Base-by-base conservation (phyloP, 306 rosid genomes). In the Sicyos baderoa region DNA sequence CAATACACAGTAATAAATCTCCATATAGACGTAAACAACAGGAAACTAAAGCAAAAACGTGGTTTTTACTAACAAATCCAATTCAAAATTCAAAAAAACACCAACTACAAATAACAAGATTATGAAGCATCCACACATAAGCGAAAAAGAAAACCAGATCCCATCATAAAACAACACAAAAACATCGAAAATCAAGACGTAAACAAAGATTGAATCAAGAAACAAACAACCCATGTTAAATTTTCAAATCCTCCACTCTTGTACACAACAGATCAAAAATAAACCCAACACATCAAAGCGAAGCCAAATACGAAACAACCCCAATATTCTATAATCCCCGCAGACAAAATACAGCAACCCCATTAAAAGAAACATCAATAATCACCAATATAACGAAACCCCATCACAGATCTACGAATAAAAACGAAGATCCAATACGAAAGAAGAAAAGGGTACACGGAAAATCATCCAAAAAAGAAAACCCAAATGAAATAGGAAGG, bases 371-470 rank as follows among this genome's bases (percentile, higher is more conserved):
- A 52, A 44, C 22, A 60, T 16, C 53, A 13, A 45, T 47, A 47
- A 47, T 47, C 51, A 13, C 3, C 0, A 47, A 13, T 3, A 47
- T 6, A 13, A 47, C 0, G 3, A 47, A 47, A 47, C 51, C 51
- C 15, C 51, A 47, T 47, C 16, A 12, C 51, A 47, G 51, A 47
- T 47, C 85, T 66, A 80, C 44, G 64, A 6, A 70, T 16, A 32
- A 42, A 44, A 44, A n/a, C 23, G 2, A 16, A 42, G 65, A 57
- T 44, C 75, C 55, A 42, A 44, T 56, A 45, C 56, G 1, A 49
- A 35, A 51, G 11, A 17, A 9, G 14, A 23, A 61, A 48, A 29
- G 17, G 62, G 62, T 7, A 19, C 1, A 1, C 9, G 35, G 1
- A 53, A 10, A 54, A 40, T 17, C 44, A 17, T 12, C 49, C 7